Evolutionary conservation across 2,329 filamentous ascomycete species (phyloP), one percentile per base, ranked within the genome.

Genomic region (Claviceps capensis): DNA sequence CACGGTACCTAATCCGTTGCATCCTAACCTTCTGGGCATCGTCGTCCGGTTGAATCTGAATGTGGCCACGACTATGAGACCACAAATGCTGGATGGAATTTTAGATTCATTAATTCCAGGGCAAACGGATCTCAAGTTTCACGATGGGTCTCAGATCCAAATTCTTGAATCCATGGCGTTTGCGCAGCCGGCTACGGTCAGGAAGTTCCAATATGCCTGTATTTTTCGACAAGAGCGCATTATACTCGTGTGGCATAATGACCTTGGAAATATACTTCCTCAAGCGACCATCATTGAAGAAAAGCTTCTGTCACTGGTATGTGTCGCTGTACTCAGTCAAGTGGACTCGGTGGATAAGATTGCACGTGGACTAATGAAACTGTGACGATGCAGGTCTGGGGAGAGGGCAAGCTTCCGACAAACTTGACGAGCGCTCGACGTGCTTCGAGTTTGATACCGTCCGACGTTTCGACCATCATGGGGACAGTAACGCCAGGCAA

Each of bases 21-120:
- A 69, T 48, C 62, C 63, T 16, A 56, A 65, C 9, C 63, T 76
- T 8, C 57, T 72, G 11, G 66, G 60, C 4, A 70, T 72, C 7
- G 67, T 73, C 6, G 66, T 68, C 50, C 67, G 66, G 49, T 65
- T 76, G 52, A 73, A 74, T 55, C 64, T 71, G 19, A 63, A 66
- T 16, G 71, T 74, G 37, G 72, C 71, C 14, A 65, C 75, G 53
- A 76, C 74, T 9, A 73, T 77, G 69, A 69, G 67, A 9, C 71
- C 71, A 1, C 67, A 73, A 46, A 72, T 72, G 52, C 71, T 72
- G 30, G 65, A 69, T 19, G 69, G 69, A 16, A 69, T 76, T 38
- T 65, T 74, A 54, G 61, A 65, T n/a, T 64, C 64, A 0, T 55
- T 76, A 23, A 54, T 66, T 7, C 63, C 66, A 6, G 62, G 63